Evolutionary conservation across 2,329 filamentous ascomycete species (phyloP).

Genomic region (Aspergillus sp.): DNA sequence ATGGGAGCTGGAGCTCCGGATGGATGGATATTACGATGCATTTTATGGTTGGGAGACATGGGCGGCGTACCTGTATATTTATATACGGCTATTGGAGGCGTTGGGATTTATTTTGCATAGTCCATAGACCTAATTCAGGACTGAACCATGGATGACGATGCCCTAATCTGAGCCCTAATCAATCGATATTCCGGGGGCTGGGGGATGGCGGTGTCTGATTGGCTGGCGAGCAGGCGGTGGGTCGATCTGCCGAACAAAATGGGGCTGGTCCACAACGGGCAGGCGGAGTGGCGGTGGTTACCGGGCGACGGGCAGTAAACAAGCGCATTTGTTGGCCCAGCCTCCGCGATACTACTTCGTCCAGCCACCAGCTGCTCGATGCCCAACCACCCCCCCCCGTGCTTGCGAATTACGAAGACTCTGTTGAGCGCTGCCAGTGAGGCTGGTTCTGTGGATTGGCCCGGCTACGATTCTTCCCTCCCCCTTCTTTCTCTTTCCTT

Average conservation of each 20-base stretch:
- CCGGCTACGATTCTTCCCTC: conserved; percentile 29
- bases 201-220: conserved; percentile 5
- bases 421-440: conserved; percentile 8
- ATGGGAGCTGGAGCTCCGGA: neutral
- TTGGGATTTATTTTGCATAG: no score
- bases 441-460: conserved; percentile 16
- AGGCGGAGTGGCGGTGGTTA: conserved; percentile 25
- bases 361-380: conserved; percentile 31
- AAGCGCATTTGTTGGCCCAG: conserved; percentile 35
- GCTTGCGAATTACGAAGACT: conserved; percentile 4
- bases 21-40: conserved; percentile 5
- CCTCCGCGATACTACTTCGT: conserved; percentile 24
- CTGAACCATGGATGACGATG: no score
- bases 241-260: conserved; percentile 6
- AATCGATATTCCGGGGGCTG: conserved; percentile 10
- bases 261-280: conserved; percentile 6
- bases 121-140: no score
- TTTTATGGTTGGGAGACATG: conserved; percentile 7
- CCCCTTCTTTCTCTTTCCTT: conserved; percentile 16
- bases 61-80: conserved; percentile 5
- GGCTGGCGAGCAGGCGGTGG: conserved; percentile 5
- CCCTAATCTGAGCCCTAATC: neutral
- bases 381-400: neutral
- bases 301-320: conserved; percentile 33
- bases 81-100: conserved; percentile 3